Conservation (phyloP, 2,329 filamentous ascomycete genomes). For the Hyphodiscus sp. region DNA sequence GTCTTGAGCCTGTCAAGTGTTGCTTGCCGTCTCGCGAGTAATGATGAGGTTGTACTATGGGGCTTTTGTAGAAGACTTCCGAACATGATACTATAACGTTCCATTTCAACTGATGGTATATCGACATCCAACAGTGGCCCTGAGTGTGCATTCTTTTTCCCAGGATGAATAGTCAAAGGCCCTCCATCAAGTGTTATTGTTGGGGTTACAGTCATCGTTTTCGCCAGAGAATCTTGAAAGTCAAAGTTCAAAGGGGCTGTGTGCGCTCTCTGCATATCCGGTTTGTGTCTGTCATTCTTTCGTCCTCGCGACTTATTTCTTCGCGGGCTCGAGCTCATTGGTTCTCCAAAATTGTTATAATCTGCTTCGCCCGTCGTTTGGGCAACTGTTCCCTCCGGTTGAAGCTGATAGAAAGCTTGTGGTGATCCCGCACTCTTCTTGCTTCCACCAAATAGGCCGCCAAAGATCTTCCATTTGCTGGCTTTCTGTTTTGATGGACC, state of each 20-base stretch:
- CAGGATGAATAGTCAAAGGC: constrained; percentile 3
- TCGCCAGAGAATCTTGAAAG: constrained; percentile 17
- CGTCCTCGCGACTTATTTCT: constrained; percentile 14
- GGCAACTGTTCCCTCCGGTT: constrained; percentile 15
- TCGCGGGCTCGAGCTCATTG: constrained; percentile 7
- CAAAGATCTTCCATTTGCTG: constrained; percentile 55
- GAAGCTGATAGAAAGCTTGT: constrained; percentile 27
- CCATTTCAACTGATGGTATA: constrained; percentile 74
- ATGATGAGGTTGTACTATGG: constrained; percentile 20
- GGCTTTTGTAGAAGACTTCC: constrained; percentile 56
- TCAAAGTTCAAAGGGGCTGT: constrained; percentile 22
- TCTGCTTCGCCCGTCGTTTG: constrained; percentile 9
- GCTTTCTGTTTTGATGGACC: constrained; percentile 34
- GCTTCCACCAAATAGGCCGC: constrained; percentile 38
- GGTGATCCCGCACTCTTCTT: constrained; percentile 30
- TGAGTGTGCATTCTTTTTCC: constrained; percentile 2
- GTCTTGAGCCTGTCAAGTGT: constrained; percentile 51
- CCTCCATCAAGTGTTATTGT: constrained; percentile 21
- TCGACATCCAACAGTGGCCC: constrained; percentile 60
- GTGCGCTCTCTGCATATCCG: constrained; percentile 21
- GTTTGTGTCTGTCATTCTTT: constrained; percentile 19
- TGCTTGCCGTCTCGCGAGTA: constrained; percentile 52
- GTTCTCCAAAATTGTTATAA: constrained; percentile 2
- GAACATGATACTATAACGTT: constrained; percentile 94
- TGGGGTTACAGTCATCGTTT: constrained; percentile 9